These are phyloP conservation scores for Monotropa hypopitys DNA, from an alignment of 179 eudicot species.

Conservation along the genomic window DNA sequence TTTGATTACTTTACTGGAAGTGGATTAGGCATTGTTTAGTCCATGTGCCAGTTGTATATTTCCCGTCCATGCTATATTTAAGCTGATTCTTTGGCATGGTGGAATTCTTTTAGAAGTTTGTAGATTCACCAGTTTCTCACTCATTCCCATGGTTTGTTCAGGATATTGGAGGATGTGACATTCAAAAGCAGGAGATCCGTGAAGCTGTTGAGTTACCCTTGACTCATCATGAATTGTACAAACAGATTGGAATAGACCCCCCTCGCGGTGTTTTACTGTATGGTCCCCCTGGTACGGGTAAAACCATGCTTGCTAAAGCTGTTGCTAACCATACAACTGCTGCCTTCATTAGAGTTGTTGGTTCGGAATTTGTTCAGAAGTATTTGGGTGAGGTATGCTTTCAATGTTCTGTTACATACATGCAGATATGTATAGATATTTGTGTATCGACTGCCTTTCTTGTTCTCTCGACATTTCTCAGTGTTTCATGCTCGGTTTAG, in stretches of 20 bases:
- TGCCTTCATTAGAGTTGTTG: slow-evolving; percentile 87
- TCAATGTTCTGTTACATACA: not conserved
- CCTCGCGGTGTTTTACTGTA: slow-evolving; percentile 97
- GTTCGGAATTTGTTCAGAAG: slow-evolving; percentile 94
- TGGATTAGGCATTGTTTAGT: not conserved
- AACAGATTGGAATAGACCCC: slow-evolving; percentile 91
- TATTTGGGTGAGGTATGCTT: slow-evolving; percentile 77
- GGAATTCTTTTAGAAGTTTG: not conserved
- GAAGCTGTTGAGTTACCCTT: slow-evolving; percentile 97
- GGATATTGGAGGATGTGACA: slow-evolving; percentile 98
- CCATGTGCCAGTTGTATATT: not conserved
- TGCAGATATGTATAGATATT: not conserved
- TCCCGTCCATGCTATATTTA: no score
- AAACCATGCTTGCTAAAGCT: slow-evolving; percentile 97
- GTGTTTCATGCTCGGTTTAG: not conserved
- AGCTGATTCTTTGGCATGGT: not conserved
- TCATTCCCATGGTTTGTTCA: slow-evolving; percentile 13
- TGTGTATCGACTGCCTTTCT: not conserved
- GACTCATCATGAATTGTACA: slow-evolving; percentile 88
- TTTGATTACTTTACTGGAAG: not conserved
- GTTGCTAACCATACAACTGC: slow-evolving; percentile 94
- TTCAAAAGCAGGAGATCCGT: slow-evolving; percentile 95
- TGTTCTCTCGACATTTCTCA: not conserved
- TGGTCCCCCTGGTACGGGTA: slow-evolving; percentile 98
- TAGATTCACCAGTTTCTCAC: not conserved